These are phyloP conservation scores for Apiospora aurea DNA, from an alignment of 2,329 filamentous ascomycete genomes.

Conservation along the genomic window DNA sequence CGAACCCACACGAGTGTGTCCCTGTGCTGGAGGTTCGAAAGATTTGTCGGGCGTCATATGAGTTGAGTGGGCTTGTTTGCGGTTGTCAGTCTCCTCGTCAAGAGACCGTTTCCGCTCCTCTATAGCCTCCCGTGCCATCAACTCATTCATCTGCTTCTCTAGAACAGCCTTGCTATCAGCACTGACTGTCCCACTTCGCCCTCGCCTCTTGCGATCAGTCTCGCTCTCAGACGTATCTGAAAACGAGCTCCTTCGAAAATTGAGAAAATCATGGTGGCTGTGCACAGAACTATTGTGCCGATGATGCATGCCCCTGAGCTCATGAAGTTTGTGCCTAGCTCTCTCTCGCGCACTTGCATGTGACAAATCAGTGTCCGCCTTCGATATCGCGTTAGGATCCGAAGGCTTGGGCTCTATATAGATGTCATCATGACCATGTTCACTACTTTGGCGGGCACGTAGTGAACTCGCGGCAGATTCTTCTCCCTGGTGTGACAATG, in stretches of 20 bases:
- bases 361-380: constrained; percentile 50
- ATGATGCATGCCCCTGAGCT: constrained; percentile 61
- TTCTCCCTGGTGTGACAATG: constrained; percentile 29
- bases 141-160: constrained; percentile 68
- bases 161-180: constrained; percentile 60
- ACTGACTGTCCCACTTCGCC: constrained; percentile 55
- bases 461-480: constrained; percentile 30
- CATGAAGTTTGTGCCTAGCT: constrained; percentile 66
- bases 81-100: constrained; percentile 43
- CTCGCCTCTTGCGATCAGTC: constrained; percentile 50
- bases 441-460: not conserved
- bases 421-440: constrained; percentile 24
- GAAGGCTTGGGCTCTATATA: constrained; percentile 23
- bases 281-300: constrained; percentile 58
- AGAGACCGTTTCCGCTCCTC: constrained; percentile 47
- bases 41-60: constrained; percentile 40
- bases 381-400: constrained; percentile 29
- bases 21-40: constrained; percentile 28
- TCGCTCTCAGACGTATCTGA: constrained; percentile 70
- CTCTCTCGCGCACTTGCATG: constrained; percentile 64
- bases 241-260: constrained; percentile 58
- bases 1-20: constrained; percentile 31
- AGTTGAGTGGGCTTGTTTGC: constrained; percentile 42
- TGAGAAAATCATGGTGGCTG: constrained; percentile 60
- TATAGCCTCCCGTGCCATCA: constrained; percentile 61